Evolutionary conservation across 1,284 basidiomycete genomes (phyloP).

Genomic region (Rhizoctonia solani): DNA sequence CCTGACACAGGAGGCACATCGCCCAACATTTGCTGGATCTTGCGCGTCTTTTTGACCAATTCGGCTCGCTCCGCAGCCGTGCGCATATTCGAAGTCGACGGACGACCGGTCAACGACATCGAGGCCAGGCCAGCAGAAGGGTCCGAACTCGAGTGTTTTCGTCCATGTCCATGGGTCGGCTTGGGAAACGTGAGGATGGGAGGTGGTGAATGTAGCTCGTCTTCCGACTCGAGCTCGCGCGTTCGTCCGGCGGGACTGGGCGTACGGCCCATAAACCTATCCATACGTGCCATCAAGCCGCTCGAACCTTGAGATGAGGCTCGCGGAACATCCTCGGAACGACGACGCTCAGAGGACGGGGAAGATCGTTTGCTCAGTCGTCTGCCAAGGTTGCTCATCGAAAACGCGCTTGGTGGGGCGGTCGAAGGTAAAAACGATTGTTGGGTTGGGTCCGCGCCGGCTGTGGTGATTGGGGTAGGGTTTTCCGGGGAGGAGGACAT

Average conservation of each 20-base stretch:
- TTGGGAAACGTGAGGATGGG: background rate
- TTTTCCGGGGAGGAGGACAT: slow-evolving; percentile 12
- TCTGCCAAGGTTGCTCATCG: slow-evolving; percentile 3
- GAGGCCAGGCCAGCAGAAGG: slow-evolving; percentile 12
- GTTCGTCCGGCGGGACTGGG: slow-evolving; percentile 13
- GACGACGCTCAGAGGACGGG: slow-evolving; percentile 3
- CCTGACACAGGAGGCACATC: slow-evolving; percentile 41
- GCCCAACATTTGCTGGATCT: slow-evolving; percentile 78
- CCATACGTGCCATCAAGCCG: slow-evolving; percentile 18
- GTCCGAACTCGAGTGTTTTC: slow-evolving; percentile 29
- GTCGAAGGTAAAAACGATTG: slow-evolving; percentile 25
- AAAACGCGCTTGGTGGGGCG: background rate
- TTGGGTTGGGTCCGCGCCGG: background rate
- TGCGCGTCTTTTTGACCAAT: slow-evolving; percentile 70
- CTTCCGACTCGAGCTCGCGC: slow-evolving; percentile 15
- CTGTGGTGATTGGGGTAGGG: background rate
- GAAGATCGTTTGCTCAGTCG: slow-evolving; percentile 14
- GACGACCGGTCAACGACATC: slow-evolving; percentile 39
- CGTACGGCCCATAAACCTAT: slow-evolving; percentile 21
- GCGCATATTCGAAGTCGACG: slow-evolving; percentile 69
- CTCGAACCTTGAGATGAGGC: background rate
- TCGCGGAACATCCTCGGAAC: slow-evolving; percentile 15
- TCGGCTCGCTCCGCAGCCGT: slow-evolving; percentile 68
- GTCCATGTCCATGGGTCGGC: background rate
- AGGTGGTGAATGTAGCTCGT: background rate